Percentiles rank a stretch among this genome's conserved stretches.
Evolutionary conservation across 495 filamentous ascomycete genomes (phyloP).

Genomic region (Trichocladium uniseriatum): DNA sequence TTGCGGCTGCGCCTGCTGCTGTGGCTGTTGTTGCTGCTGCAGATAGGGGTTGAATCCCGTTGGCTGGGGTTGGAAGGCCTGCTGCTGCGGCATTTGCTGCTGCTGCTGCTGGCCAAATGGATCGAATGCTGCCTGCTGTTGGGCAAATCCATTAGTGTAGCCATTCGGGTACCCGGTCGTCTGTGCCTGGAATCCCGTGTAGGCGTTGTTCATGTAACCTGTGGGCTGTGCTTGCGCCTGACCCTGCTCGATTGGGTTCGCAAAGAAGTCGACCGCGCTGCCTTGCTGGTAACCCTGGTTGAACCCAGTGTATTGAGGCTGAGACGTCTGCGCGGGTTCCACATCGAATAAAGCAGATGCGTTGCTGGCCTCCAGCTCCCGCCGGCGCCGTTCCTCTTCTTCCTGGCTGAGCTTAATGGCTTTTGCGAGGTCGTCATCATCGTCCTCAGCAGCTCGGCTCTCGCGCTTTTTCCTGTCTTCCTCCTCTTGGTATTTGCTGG

Average conservation of each 20-base stretch:
- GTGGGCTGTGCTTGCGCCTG: constrained; percentile 66
- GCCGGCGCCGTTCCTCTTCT: constrained; percentile 76
- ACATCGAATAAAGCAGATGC: constrained; percentile 83
- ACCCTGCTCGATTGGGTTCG: constrained; percentile 73
- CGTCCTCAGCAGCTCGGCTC: constrained; percentile 51
- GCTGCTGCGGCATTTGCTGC: constrained; percentile 46
- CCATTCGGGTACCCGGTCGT: constrained; percentile 56
- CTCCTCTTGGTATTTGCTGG: constrained; percentile 91
- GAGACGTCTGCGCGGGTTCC: constrained; percentile 48
- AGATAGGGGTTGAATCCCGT: constrained; percentile 74
- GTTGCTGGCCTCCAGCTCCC: constrained; percentile 85
- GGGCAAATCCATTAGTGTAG: constrained; percentile 37
- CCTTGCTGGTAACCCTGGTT: constrained; percentile 98
- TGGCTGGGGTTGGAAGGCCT: constrained; percentile 57
- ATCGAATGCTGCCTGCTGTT: constrained; percentile 30
- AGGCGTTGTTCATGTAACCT: constrained; percentile 78
- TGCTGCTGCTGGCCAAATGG: constrained; percentile 47
- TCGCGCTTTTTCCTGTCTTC: constrained; percentile 76
- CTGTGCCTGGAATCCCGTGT: constrained; percentile 48
- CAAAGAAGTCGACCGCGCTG: constrained; percentile 88
- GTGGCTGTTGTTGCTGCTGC: constrained; percentile 40
- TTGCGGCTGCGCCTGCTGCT: constrained; percentile 42
- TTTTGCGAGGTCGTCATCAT: constrained; percentile 80
- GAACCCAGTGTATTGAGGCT: constrained; percentile 73
- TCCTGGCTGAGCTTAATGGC: constrained; percentile 95